A percentile compares a stretch with the other conserved stretches of the same genome.
Conservation (phyloP, 441 rosid genomes). For the Aleurites moluccanus region DNA sequence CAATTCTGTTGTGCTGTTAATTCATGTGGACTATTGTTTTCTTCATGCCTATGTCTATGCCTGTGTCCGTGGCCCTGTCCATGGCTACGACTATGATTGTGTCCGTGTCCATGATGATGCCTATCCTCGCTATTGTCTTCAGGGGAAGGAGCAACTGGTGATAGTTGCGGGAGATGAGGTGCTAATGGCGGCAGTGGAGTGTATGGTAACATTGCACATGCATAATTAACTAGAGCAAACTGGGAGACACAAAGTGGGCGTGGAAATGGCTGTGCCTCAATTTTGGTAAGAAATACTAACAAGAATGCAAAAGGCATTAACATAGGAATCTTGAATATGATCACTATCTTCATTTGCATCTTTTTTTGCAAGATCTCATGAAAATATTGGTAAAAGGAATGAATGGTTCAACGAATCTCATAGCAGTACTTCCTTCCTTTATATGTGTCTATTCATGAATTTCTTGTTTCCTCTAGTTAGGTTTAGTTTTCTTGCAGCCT, state of each 20-base stretch:
- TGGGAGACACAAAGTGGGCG: slow-evolving; percentile 60
- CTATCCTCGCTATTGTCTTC: background rate
- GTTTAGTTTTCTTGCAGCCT: background rate
- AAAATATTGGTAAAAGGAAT: background rate
- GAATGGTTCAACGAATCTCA: background rate
- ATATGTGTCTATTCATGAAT: slow-evolving; percentile 24
- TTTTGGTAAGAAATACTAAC: slow-evolving; percentile 7
- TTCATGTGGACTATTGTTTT: background rate
- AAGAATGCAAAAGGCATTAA: slow-evolving; percentile 14
- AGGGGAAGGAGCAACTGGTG: slow-evolving; percentile 32
- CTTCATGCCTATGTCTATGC: slow-evolving; percentile 17
- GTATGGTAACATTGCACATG: slow-evolving; percentile 39
- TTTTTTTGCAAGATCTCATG: background rate
- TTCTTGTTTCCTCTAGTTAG: slow-evolving; percentile 22
- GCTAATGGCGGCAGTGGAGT: slow-evolving; percentile 10
- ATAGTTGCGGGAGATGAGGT: slow-evolving; percentile 11
- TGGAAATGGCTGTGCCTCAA: slow-evolving; percentile 29
- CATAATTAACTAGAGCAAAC: slow-evolving; percentile 46
- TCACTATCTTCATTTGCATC: slow-evolving; percentile 34
- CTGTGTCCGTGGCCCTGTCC: slow-evolving; percentile 14
- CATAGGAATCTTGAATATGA: background rate
- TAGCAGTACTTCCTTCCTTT: slow-evolving; percentile 16
- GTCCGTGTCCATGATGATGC: background rate
- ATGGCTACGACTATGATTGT: slow-evolving; percentile 6
- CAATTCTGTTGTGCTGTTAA: slow-evolving; percentile 38